A percentile compares a stretch with the other conserved stretches of the same genome.
These are phyloP conservation scores for Coix lacrymajobi DNA, from an alignment of 176 grass and related monocot species.

Conservation along the genomic window DNA sequence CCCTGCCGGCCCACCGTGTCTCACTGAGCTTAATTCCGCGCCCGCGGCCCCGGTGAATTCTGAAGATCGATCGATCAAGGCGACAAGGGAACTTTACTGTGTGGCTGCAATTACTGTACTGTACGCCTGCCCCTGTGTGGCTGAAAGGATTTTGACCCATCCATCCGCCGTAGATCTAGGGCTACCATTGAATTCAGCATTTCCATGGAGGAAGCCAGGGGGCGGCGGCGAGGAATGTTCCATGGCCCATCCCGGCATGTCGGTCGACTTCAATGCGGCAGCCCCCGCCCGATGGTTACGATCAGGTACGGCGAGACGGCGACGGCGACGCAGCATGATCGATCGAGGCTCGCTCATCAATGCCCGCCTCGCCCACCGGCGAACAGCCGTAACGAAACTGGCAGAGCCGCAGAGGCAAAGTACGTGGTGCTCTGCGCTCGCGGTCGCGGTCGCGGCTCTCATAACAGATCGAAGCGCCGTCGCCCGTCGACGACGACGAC, in stretches of 20 bases:
- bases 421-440: neutral
- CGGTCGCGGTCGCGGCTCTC: neutral
- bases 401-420: neutral
- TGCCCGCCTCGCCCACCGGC: neutral
- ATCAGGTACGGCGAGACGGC: neutral
- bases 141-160: neutral
- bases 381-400: slow-evolving; percentile 22
- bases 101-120: too few species aligned
- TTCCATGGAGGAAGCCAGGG: neutral
- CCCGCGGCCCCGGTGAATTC: too few species aligned
- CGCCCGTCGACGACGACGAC: too few species aligned
- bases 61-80: too few species aligned
- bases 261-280: neutral
- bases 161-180: neutral
- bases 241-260: neutral
- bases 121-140: too few species aligned
- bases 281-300: neutral
- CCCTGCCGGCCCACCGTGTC: too few species aligned
- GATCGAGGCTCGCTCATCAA: slow-evolving; percentile 14
- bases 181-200: neutral
- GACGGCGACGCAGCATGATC: neutral
- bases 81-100: too few species aligned
- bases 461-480: too few species aligned
- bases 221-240: neutral
- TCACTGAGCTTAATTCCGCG: too few species aligned